Evolutionary conservation across 179 eudicot species (phyloP).

Genomic region (Nepenthes alata): DNA sequence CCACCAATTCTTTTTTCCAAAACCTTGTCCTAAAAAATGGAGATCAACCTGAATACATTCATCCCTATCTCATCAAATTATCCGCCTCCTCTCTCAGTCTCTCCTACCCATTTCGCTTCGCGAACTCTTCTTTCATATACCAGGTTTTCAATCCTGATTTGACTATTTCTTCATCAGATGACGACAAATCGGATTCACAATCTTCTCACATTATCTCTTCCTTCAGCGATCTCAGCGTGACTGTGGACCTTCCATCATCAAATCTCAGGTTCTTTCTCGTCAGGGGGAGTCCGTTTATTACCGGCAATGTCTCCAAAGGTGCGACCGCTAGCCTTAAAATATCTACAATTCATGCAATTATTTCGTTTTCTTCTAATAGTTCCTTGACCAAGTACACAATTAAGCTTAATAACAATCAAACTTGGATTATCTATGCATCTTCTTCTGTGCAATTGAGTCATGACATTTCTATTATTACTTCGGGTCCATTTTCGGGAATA

Average conservation of each 20-base stretch:
- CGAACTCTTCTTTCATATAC: constrained; percentile 39
- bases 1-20: constrained; percentile 83
- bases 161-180: constrained; percentile 33
- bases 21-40: constrained; percentile 74
- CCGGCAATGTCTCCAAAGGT: constrained; percentile 26
- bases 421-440: constrained; percentile 60
- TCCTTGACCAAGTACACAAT: constrained; percentile 38
- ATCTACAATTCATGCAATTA: constrained; percentile 60
- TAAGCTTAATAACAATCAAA: constrained; percentile 63
- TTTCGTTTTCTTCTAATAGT: constrained; percentile 27
- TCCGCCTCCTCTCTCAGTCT: constrained; percentile 45
- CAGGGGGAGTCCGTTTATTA: constrained; percentile 69
- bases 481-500: constrained; percentile 42
- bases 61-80: constrained; percentile 62
- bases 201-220: constrained; percentile 34
- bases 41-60: constrained; percentile 79
- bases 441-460: constrained; percentile 38
- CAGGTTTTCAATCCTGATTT: constrained; percentile 53
- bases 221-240: constrained; percentile 54
- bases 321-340: constrained; percentile 20
- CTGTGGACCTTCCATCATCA: constrained; percentile 56
- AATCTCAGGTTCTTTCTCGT: constrained; percentile 52
- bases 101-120: constrained; percentile 57
- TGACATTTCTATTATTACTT: constrained; percentile 34
- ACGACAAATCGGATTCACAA: constrained; percentile 16